Evolutionary conservation across 805 yeast species (phyloP), one percentile per base, ranked within the genome.

Genomic region (Lipomyces orientalis): DNA sequence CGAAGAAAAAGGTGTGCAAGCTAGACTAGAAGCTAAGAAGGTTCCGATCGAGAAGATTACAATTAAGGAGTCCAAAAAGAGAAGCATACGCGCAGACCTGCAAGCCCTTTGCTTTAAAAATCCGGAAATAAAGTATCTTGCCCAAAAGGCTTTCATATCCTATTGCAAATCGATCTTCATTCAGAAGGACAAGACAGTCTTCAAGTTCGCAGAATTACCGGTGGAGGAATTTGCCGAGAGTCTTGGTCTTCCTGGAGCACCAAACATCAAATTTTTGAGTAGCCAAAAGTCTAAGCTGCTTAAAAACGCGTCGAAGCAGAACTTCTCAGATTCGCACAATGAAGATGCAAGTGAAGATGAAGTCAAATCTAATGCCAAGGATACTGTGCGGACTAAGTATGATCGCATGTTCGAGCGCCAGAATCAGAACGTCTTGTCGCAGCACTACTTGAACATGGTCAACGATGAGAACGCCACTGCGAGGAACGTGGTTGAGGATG

Each of bases 331-430:
- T 14, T 75, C 85, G 0, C 84, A 85, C 71, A 90, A 86, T 7
- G 89, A 90, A 65, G 97, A 94, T 64, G 91, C 86, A 54, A 70
- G 81, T 49, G 29, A 54, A 12, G 58, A 54, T 49, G 77, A 78
- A 12, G 25, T 19, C 7, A 43, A 43, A 1, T 82, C 78, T 0
- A 76, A 31, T 68, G 65, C 58, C 71, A 74, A 67, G 71, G 82
- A 76, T 64, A 84, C 85, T 72, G 89, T 87, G 1, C 86, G 93
- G 75, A 95, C 98, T 16, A 94, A 90, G 78, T 91, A 91, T 76
- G 99, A 95, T 78, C 86, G 93, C 70, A 93, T 95, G 97, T 95
- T 95, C 79, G 97, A 92, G 77, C 86, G 99, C 77, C 85, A 90
- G 77, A 95, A 95, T 78, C 98, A 95, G 81, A 90, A 90, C 62